Percentiles rank a stretch among this genome's conserved stretches.
Conservation (phyloP, 345 rosid genomes). For the Stellera chamaejasme region DNA sequence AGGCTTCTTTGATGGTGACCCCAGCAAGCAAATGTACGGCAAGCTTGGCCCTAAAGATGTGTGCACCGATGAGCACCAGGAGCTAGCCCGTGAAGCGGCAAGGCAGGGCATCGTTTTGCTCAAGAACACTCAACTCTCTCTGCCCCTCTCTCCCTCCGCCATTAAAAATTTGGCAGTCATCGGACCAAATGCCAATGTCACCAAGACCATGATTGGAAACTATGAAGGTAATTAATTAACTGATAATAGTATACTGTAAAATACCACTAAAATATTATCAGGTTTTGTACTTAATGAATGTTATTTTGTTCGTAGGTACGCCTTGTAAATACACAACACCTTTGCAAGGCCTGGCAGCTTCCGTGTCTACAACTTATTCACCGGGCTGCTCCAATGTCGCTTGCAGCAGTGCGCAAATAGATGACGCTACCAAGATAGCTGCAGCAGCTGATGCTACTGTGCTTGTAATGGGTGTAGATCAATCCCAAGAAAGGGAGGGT, state of each 20-base stretch:
- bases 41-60: conserved; percentile 76
- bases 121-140: conserved; percentile 45
- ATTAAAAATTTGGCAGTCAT: conserved; percentile 69
- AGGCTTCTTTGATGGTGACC: conserved; percentile 93
- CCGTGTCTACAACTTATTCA: conserved; percentile 43
- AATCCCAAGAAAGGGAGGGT: conserved; percentile 61
- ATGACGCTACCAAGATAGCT: conserved; percentile 46
- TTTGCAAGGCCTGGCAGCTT: conserved; percentile 56
- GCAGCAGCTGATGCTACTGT: conserved; percentile 67
- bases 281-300: neutral
- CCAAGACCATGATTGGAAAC: conserved; percentile 95
- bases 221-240: conserved; percentile 45
- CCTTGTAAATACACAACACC: conserved; percentile 91
- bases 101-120: conserved; percentile 94
- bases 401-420: conserved; percentile 56
- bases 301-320: conserved; percentile 27
- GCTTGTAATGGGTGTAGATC: conserved; percentile 76
- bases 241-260: neutral
- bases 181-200: conserved; percentile 91
- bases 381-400: conserved; percentile 73
- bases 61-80: conserved; percentile 60
- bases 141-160: conserved; percentile 59
- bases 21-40: conserved; percentile 62
- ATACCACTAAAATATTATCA: neutral
- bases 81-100: conserved; percentile 79